Conservation (phyloP, 352 stramenopile genomes). For the Pythium utonaiense region DNA sequence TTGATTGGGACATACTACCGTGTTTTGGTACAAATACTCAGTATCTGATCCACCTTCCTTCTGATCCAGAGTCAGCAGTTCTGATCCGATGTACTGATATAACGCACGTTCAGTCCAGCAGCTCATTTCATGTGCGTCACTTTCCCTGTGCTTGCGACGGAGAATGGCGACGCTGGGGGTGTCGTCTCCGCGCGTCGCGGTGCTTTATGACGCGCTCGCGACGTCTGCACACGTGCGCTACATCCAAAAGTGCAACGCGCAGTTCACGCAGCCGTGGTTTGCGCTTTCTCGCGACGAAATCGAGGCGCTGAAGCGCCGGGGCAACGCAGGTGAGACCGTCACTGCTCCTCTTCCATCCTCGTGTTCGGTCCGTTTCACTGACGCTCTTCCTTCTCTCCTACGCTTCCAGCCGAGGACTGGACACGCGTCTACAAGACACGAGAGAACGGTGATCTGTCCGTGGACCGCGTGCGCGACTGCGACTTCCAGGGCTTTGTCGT, state of each 20-base stretch:
- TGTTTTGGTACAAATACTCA: too few species aligned
- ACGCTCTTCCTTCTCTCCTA: not conserved
- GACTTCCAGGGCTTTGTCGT: conserved; percentile 63
- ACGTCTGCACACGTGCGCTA: conserved; percentile 18
- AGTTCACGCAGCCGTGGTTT: conserved; percentile 26
- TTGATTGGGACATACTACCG: too few species aligned
- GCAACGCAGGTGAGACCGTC: conserved; percentile 48
- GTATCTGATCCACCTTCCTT: too few species aligned
- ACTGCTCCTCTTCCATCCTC: not conserved
- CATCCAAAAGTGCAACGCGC: conserved; percentile 15
- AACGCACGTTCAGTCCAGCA: not conserved
- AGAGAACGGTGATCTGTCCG: conserved; percentile 20
- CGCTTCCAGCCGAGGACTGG: conserved; percentile 57
- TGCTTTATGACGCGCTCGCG: conserved; percentile 12
- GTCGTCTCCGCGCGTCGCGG: not conserved
- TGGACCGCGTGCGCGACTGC: conserved; percentile 53
- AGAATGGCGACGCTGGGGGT: not conserved
- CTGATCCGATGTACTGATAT: not conserved
- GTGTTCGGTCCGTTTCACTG: not conserved
- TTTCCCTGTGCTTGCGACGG: not conserved
- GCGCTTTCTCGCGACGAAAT: conserved; percentile 50
- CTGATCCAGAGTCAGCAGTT: not conserved
- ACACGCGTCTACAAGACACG: conserved; percentile 41
- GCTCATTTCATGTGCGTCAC: not conserved
- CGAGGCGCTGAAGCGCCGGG: conserved; percentile 44